phyloP scores from a whole-genome alignment of 2,329 filamentous ascomycete species.

The Paecilomyces formosus region DNA sequence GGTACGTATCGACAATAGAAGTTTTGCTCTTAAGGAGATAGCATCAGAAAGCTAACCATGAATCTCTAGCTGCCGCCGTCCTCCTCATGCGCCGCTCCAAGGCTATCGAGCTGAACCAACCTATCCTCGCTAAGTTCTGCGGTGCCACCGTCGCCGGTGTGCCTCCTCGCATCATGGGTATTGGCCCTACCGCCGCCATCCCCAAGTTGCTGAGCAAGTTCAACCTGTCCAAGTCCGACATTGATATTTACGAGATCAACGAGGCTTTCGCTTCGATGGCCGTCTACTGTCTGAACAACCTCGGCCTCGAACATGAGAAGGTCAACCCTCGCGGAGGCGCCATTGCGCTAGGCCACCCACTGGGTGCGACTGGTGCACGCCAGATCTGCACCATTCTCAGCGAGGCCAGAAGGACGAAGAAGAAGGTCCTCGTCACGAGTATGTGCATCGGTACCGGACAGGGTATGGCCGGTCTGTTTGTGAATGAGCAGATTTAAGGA shows the following conservation, averaged over 20 bases:
- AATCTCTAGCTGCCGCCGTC: slow-evolving; percentile 58
- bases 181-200: slow-evolving; percentile 54
- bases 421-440: slow-evolving; percentile 84
- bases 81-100: slow-evolving; percentile 92
- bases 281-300: slow-evolving; percentile 78
- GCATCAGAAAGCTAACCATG: not conserved
- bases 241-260: slow-evolving; percentile 90
- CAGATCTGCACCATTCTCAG: slow-evolving; percentile 88
- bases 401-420: slow-evolving; percentile 74
- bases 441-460: slow-evolving; percentile 73
- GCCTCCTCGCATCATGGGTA: slow-evolving; percentile 93
- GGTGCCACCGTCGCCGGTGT: slow-evolving; percentile 86
- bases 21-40: not conserved
- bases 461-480: slow-evolving; percentile 60
- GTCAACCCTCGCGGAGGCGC: slow-evolving; percentile 94
- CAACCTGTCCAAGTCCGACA: slow-evolving; percentile 69
- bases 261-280: slow-evolving; percentile 98
- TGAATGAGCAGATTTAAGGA: slow-evolving; percentile 51
- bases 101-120: slow-evolving; percentile 77
- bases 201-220: slow-evolving; percentile 78
- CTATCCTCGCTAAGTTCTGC: slow-evolving; percentile 90
- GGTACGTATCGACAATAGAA: slow-evolving; percentile 38
- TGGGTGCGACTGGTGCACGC: slow-evolving; percentile 80
- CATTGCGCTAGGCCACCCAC: slow-evolving; percentile 84
- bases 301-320: slow-evolving; percentile 54